Percentiles rank a stretch among this genome's conserved stretches.
Conservation (phyloP, 2,329 filamentous ascomycete genomes). For the Diaporthe ampelina region DNA sequence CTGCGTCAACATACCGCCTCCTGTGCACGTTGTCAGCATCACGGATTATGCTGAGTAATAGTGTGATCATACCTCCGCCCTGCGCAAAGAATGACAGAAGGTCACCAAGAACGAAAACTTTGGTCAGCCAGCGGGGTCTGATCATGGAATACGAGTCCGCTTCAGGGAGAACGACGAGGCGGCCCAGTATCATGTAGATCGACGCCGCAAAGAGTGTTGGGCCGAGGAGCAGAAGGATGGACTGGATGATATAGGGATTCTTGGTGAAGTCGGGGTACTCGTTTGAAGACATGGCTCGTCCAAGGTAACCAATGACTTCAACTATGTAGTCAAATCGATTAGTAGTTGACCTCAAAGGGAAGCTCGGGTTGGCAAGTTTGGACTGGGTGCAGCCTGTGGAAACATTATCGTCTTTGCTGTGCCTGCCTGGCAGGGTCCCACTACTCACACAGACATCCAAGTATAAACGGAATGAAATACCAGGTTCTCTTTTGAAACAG, state of each 20-base stretch:
- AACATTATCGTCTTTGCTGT: neutral
- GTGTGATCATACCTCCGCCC: constrained; percentile 5
- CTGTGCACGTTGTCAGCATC: neutral
- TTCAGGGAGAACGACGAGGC: constrained; percentile 29
- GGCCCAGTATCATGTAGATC: constrained; percentile 37
- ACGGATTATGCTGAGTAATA: too few relatives aligned
- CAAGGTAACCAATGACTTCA: constrained; percentile 34
- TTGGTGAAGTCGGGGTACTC: constrained; percentile 27
- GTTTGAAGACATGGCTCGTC: constrained; percentile 23
- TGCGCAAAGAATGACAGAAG: constrained; percentile 35
- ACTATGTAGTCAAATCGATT: neutral
- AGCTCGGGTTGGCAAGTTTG: neutral
- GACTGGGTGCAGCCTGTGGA: neutral
- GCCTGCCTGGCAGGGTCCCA: neutral
- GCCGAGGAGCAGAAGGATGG: constrained; percentile 35
- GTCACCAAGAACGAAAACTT: constrained; percentile 36
- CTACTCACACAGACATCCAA: constrained; percentile 65
- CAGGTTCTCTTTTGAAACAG: constrained; percentile 57
- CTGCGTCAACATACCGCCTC: constrained; percentile 29
- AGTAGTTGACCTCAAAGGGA: neutral
- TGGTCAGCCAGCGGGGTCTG: constrained; percentile 31
- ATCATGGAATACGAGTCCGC: constrained; percentile 22
- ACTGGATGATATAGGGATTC: constrained; percentile 34
- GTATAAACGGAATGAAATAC: constrained; percentile 65
- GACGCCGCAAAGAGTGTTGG: constrained; percentile 37